Evolutionary conservation across 805 yeast species (phyloP).

Genomic region (Tetrapisispora iriomotensis): DNA sequence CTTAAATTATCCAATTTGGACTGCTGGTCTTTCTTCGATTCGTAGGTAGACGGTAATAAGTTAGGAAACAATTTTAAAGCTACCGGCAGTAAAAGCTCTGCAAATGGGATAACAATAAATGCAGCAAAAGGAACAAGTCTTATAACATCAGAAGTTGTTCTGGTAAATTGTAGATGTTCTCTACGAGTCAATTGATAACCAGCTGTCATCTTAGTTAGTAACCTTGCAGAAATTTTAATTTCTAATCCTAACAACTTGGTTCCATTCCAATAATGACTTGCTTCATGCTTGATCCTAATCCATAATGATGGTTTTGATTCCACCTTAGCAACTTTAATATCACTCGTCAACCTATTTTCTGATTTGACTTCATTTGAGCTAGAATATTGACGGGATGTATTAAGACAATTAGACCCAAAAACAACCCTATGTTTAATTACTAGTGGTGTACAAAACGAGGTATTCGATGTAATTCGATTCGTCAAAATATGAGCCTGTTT

Average conservation of each 20-base stretch:
- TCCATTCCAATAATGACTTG: slow-evolving; percentile 90
- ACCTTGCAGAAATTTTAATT: slow-evolving; percentile 70
- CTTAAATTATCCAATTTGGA: slow-evolving; percentile 48
- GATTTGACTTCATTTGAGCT: slow-evolving; percentile 2
- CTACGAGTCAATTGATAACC: slow-evolving; percentile 90
- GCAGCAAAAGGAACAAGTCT: slow-evolving; percentile 89
- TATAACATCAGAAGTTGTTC: slow-evolving; percentile 78
- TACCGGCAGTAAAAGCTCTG: slow-evolving; percentile 80
- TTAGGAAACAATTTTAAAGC: slow-evolving; percentile 92
- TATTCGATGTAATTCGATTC: no score
- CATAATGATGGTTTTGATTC: slow-evolving; percentile 46
- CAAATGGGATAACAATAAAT: slow-evolving; percentile 86
- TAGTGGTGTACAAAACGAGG: no score
- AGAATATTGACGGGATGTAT: background rate
- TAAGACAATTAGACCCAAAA: background rate
- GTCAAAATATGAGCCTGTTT: no score
- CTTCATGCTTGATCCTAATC: slow-evolving; percentile 83
- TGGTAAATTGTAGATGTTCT: slow-evolving; percentile 75
- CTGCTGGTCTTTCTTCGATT: slow-evolving; percentile 50
- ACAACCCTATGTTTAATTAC: no score
- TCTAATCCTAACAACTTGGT: slow-evolving; percentile 89
- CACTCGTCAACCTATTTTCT: no score
- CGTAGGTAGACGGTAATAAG: slow-evolving; percentile 86
- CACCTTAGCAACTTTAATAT: background rate
- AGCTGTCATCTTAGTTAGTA: slow-evolving; percentile 69